Evolutionary conservation across 495 filamentous ascomycete genomes (phyloP).

Genomic region (Corynascus novoguineensis): DNA sequence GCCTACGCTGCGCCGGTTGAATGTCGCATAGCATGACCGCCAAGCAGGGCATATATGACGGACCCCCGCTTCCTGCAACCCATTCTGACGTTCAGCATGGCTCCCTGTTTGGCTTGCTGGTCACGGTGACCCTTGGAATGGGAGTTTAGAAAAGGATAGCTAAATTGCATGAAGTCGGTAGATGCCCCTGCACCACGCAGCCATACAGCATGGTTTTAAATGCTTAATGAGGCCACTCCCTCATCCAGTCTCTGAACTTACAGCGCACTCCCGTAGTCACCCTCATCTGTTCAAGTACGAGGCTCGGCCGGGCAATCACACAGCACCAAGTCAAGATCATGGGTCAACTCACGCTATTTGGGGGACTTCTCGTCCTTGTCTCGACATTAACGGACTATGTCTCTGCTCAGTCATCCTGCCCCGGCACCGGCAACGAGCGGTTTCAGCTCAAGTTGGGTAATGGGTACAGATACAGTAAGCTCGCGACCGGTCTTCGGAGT

Average conservation of each 20-base stretch:
- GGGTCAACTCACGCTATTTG: neutral
- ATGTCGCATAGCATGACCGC: slow-evolving; percentile 4
- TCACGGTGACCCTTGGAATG: neutral
- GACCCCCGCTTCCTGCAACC: neutral
- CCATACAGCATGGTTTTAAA: neutral
- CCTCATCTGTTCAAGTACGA: too few relatives aligned
- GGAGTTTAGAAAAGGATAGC: neutral
- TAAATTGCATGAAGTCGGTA: neutral
- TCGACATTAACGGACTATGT: slow-evolving; percentile 7
- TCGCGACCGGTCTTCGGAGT: slow-evolving; percentile 44
- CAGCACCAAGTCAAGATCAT: too few relatives aligned
- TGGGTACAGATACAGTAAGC: slow-evolving; percentile 49
- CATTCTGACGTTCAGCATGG: slow-evolving; percentile 1
- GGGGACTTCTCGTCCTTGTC: slow-evolving; percentile 1
- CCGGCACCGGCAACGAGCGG: slow-evolving; percentile 7
- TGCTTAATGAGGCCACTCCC: neutral
- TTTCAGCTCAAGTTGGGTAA: slow-evolving; percentile 39
- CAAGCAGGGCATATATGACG: neutral
- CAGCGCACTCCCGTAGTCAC: too few relatives aligned
- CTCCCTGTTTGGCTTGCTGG: neutral
- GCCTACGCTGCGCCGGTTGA: slow-evolving; percentile 5
- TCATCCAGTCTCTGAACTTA: too few relatives aligned
- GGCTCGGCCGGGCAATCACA: too few relatives aligned
- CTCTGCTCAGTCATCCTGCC: slow-evolving; percentile 19
- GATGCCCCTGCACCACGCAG: neutral